Evolutionary conservation across 805 yeast genomes (phyloP), one percentile per base, ranked within the genome.

Genomic region (Myxozyma monticola): DNA sequence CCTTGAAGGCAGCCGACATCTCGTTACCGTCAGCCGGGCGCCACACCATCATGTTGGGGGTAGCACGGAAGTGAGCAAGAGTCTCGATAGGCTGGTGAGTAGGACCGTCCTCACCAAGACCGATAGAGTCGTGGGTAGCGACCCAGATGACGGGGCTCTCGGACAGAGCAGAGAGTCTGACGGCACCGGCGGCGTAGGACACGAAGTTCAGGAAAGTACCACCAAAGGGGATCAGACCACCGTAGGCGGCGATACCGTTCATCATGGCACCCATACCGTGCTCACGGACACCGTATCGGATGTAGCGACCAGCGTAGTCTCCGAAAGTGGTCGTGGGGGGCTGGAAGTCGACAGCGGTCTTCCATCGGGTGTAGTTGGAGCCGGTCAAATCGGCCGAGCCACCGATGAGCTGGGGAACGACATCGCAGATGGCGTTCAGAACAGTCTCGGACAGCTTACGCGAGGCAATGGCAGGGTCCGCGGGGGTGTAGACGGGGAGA

Each of bases 301-400:
- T 78, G 77, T 91, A 91, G 70, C 96, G 84, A 69, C 99, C 99
- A 51, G 81, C 59, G 78, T 84, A 90, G 67, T 81, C 81, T 72
- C 98, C 98, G 61, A 88, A 75, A 41, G 82, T 82, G 53, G 88
- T 73, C 49, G 80, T 66, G 48, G 88, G 87, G 48, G 93, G 87
- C 80, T 93, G 96, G 90, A 90, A 91, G 73, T 90, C 96, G 60
- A 79, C 80, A 56, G 95, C 88, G 57, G 75, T 83, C 64, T 78
- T 70, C 78, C 91, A 81, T 78, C 93, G 83, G 67, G 98, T 90
- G 76, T 88, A 79, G 81, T 91, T 93, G 49, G 98, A 91, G 62
- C 95, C 95, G 51, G 98, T 91, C 75, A 91, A 81, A 75, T 91
- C 99, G 52, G 99, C 99, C 61, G 98, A 90, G 67, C 99, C 99